phyloP scores from a whole-genome alignment of 805 yeast species.

The Ogataea salicorniae region DNA sequence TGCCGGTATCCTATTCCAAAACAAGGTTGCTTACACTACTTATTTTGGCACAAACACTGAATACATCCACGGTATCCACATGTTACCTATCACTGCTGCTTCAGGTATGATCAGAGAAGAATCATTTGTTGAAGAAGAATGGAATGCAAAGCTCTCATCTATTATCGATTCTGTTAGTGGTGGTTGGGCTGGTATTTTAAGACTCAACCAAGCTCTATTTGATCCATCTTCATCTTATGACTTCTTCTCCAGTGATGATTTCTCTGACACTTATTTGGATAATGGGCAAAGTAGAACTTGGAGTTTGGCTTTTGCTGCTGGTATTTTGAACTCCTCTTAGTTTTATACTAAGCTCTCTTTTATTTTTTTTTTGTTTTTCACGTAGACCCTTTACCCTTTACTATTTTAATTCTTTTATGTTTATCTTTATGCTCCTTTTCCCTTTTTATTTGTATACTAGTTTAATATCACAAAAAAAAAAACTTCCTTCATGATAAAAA shows the following conservation, averaged over 20 bases:
- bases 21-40: slow-evolving; percentile 68
- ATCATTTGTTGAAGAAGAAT: slow-evolving; percentile 56
- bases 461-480: no score
- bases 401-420: background rate
- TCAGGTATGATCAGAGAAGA: slow-evolving; percentile 55
- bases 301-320: slow-evolving; percentile 75
- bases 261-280: slow-evolving; percentile 45
- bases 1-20: slow-evolving; percentile 69
- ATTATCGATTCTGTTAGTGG: slow-evolving; percentile 47
- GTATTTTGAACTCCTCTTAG: slow-evolving; percentile 30
- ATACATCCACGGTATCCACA: slow-evolving; percentile 75
- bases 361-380: background rate
- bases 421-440: background rate
- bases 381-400: background rate
- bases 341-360: background rate
- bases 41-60: slow-evolving; percentile 70
- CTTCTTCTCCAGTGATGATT: slow-evolving; percentile 49
- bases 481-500: no score
- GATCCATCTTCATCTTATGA: slow-evolving; percentile 61
- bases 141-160: slow-evolving; percentile 45
- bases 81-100: slow-evolving; percentile 66
- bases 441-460: no score
- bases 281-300: slow-evolving; percentile 84
- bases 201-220: slow-evolving; percentile 67
- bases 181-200: slow-evolving; percentile 72